Percentiles rank a stretch among this genome's conserved stretches.
Evolutionary conservation across 129 eudicot species (phyloP).

Genomic region (Deinandra increscens): DNA sequence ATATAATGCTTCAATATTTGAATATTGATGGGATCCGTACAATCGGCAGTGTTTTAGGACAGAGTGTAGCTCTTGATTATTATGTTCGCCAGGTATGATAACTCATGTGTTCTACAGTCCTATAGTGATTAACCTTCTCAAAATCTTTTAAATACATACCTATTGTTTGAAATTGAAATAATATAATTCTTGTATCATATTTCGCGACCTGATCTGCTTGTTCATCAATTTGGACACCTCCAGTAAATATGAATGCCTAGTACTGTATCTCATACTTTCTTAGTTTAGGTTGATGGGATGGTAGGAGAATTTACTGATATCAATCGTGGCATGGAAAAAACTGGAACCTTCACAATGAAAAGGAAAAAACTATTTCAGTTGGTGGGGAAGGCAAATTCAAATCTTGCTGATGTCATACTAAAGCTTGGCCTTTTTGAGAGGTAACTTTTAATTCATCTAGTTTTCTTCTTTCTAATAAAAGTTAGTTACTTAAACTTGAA

Average conservation of each 20-base stretch:
- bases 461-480: not conserved
- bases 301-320: slow-evolving; percentile 93
- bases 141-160: no score
- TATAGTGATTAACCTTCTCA: not conserved
- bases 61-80: slow-evolving; percentile 96
- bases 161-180: not conserved
- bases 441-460: slow-evolving; percentile 30
- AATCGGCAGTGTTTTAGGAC: slow-evolving; percentile 95
- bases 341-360: slow-evolving; percentile 91
- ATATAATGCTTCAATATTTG: slow-evolving; percentile 81
- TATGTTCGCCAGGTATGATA: slow-evolving; percentile 85
- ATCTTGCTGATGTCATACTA: slow-evolving; percentile 95
- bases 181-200: not conserved
- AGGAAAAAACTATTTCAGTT: slow-evolving; percentile 89
- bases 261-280: slow-evolving; percentile 14
- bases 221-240: not conserved
- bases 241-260: not conserved
- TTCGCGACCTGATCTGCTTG: not conserved
- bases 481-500: slow-evolving; percentile 6
- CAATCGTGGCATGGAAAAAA: slow-evolving; percentile 92
- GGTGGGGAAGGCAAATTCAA: slow-evolving; percentile 95
- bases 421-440: slow-evolving; percentile 97
- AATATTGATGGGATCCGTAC: slow-evolving; percentile 89
- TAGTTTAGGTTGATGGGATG: slow-evolving; percentile 85
- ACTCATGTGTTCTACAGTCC: slow-evolving; percentile 2